Evolutionary conservation across 768 basidiomycete species (phyloP), one percentile per base, ranked within the genome.

Genomic region (Amanita polypyramis): DNA sequence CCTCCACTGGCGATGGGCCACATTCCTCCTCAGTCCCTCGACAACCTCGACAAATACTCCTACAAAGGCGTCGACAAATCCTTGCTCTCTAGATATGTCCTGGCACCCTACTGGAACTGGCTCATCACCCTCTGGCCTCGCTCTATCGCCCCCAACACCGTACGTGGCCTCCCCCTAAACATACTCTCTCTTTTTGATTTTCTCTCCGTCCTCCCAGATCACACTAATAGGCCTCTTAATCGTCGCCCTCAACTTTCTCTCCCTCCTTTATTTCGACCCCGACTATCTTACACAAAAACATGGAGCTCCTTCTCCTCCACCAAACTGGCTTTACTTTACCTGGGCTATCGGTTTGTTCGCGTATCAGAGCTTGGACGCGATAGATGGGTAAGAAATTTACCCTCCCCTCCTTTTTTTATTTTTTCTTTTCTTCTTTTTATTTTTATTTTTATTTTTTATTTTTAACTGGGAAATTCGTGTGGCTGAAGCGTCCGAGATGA

Each of bases 311-410:
- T 56, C 58, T 6, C 76, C 77, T 1, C 80, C 80, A 2, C 92
- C 93, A 0, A 72, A 74, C 35, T 95, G 93, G 93, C 67, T 97
- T 14, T 98, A 94, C 63, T 85, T 86, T 59, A 90, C 90, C 85
- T 89, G 92, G 84, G 89, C 80, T 1, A 61, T 79, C 33, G 93
- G 94, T 1, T 66, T 99, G 41, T 98, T 98, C 62, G 62, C 85
- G 48, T 99, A 99, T 58, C 95, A 99, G 66, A 85, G 70, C 20
- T 73, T 93, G 19, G 90, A 93, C 62, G 83, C 87, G 11, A 86
- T 92, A 43, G 92, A 95, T 60, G 91, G 89, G 89, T 88, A 54
- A 25, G 79, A 56, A 8, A 14, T 12, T n/a, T n/a, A n/a, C n/a
- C n/a, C n/a, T n/a, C n/a, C n/a, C n/a, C n/a, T n/a, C n/a, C n/a